phyloP scores from a whole-genome alignment of 371 early-diverging fungal genomes.

The Mortierella sp. region DNA sequence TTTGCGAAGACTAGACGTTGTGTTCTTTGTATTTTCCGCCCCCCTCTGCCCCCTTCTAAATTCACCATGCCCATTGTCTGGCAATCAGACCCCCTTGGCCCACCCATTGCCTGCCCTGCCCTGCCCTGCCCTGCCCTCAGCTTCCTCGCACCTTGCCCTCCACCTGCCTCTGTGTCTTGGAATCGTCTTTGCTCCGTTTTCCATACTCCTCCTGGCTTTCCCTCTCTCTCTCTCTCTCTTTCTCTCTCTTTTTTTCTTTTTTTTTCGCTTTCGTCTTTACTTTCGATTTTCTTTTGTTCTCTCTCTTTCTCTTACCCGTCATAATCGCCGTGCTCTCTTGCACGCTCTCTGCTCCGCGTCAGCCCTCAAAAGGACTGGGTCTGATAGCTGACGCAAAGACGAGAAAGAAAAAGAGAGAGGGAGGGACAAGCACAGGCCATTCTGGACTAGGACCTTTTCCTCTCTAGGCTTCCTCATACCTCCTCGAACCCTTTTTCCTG shows the following conservation, averaged over 20 bases:
- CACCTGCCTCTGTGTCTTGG: not conserved
- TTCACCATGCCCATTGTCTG: not conserved
- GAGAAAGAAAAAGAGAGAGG: no score
- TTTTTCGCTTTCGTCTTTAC: not conserved
- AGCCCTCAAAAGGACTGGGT: no score
- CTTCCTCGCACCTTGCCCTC: not conserved
- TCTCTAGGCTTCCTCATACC: no score
- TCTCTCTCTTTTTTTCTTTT: not conserved
- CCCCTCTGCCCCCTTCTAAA: not conserved
- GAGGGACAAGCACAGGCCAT: no score
- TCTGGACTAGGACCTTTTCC: no score
- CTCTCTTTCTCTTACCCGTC: slow-evolving; percentile 5
- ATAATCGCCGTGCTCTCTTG: no score
- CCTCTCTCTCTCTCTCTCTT: no score
- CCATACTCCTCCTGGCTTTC: no score
- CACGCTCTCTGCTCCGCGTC: not conserved
- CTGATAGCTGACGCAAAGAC: no score
- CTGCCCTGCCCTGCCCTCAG: not conserved
- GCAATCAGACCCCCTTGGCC: not conserved
- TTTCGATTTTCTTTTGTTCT: not conserved
- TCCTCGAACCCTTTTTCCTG: slow-evolving; percentile 1
- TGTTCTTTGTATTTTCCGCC: no score
- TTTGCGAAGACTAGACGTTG: not conserved
- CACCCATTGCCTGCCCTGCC: not conserved
- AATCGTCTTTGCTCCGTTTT: no score